Evolutionary conservation across 73 alveolate genomes (phyloP), one percentile per base, ranked within the genome.

Genomic region (Tetrahymena elliotti): DNA sequence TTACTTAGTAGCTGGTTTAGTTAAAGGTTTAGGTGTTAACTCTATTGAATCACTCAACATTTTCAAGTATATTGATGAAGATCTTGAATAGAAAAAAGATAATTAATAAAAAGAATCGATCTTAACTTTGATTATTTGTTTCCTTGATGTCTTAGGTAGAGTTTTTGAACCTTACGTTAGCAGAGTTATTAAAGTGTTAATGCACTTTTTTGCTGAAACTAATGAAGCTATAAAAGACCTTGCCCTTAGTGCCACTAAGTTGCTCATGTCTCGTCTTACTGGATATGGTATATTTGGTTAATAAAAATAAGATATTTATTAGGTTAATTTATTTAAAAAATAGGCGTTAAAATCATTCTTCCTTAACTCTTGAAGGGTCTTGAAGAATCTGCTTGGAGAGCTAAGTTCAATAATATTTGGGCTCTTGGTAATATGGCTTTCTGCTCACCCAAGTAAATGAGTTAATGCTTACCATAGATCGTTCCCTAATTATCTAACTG

Each of bases 361-460:
- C 96, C 97, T 38, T 83, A 93, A 24, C 96, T 98, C 97, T 93
- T 98, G 24, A 84, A 95, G 31, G 98, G 98, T 35, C 96, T 98
- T 33, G 96, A 97, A 24, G 99, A 97, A 40, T 83, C 95, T 13
- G 94, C 94, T 82, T 98, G 99, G 99, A 97, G 99, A 96, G 97
- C 97, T 3, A 98, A 98, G 93, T 94, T 97, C 4, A 98, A 98
- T 6, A 93, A 96, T 33, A 97, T 98, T 33, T 98, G 97, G 94
- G 98, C 99, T 84, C 96, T 98, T 11, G 98, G 99, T 31, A 95
- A 97, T 88, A 97, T 97, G 98, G 99, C 99, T 38, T 95, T 93
- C 95, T 98, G 98, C 94, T 97, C 98, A 35, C 99, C 99, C 35
- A 97, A 95, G 53, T 95, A 97, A 93, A 84, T 98, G 38, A 93